Conservation (phyloP, 371 early-diverging fungal species). For the Chytridium lagenaria region DNA sequence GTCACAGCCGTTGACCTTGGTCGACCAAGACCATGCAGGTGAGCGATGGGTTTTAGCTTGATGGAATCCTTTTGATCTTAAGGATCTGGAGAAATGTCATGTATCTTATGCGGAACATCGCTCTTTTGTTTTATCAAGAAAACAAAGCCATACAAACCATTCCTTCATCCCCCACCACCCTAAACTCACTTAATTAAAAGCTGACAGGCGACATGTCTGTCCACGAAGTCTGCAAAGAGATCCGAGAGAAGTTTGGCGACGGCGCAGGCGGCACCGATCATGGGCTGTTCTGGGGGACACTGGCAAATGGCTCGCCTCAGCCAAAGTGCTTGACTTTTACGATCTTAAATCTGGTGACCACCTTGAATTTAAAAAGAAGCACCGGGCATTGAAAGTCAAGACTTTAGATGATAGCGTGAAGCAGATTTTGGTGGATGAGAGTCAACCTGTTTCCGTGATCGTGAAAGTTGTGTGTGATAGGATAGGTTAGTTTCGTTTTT, state of each 20-base stretch:
- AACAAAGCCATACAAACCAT: too few species aligned
- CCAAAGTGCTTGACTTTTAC: conserved; percentile 59
- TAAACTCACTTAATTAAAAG: conserved; percentile 26
- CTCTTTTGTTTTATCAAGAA: too few species aligned
- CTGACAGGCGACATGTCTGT: conserved; percentile 54
- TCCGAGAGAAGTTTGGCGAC: conserved; percentile 54
- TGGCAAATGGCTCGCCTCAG: conserved; percentile 56
- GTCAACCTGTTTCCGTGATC: conserved; percentile 43
- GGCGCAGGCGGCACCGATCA: conserved; percentile 56
- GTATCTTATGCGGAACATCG: too few species aligned
- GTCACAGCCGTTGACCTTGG: conserved; percentile 40
- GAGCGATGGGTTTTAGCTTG: neutral
- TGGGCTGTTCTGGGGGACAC: conserved; percentile 54
- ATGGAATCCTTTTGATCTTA: neutral
- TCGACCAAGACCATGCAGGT: conserved; percentile 49
- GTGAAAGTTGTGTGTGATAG: conserved; percentile 57
- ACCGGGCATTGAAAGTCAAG: conserved; percentile 55
- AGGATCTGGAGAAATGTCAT: too few species aligned
- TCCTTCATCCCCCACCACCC: neutral
- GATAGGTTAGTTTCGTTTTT: conserved; percentile 56
- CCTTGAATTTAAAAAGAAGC: conserved; percentile 63
- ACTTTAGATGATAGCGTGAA: conserved; percentile 59
- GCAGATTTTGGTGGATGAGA: conserved; percentile 61
- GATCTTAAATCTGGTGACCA: conserved; percentile 58
- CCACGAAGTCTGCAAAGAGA: conserved; percentile 58